phyloP scores from a whole-genome alignment of 495 filamentous ascomycete species.

The Endocarpon pusillum region DNA sequence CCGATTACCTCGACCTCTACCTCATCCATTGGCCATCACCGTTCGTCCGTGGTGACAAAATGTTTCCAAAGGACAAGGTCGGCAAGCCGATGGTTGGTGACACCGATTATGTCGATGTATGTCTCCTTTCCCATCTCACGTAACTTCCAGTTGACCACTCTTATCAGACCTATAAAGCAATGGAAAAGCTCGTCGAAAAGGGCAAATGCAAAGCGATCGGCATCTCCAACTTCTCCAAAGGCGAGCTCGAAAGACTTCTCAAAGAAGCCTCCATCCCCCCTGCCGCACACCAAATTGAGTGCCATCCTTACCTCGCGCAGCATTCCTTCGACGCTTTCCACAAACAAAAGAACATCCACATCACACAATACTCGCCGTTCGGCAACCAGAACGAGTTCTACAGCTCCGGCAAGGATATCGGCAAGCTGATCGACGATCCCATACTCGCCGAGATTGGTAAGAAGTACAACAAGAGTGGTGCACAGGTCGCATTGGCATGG shows the following conservation, averaged over 20 bases:
- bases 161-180: constrained; percentile 35
- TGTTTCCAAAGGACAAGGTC: constrained; percentile 25
- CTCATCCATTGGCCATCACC: constrained; percentile 53
- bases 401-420: constrained; percentile 23
- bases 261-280: constrained; percentile 40
- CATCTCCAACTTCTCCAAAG: constrained; percentile 57
- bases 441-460: constrained; percentile 39
- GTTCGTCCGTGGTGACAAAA: constrained; percentile 23
- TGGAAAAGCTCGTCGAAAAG: constrained; percentile 40
- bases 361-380: constrained; percentile 48
- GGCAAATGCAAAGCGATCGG: constrained; percentile 52
- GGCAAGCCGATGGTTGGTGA: constrained; percentile 27
- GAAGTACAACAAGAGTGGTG: constrained; percentile 40
- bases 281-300: constrained; percentile 49
- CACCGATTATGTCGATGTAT: constrained; percentile 34
- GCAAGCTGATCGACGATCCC: constrained; percentile 43
- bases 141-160: not conserved
- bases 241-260: constrained; percentile 50
- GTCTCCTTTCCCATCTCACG: constrained; percentile 4
- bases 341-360: constrained; percentile 33
- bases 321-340: constrained; percentile 33
- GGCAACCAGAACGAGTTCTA: constrained; percentile 45
- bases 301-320: constrained; percentile 43
- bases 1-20: constrained; percentile 54
- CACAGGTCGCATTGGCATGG: constrained; percentile 49